These are phyloP conservation scores for Solidago caesia DNA, from an alignment of 129 eudicot genomes.

Conservation along the genomic window DNA sequence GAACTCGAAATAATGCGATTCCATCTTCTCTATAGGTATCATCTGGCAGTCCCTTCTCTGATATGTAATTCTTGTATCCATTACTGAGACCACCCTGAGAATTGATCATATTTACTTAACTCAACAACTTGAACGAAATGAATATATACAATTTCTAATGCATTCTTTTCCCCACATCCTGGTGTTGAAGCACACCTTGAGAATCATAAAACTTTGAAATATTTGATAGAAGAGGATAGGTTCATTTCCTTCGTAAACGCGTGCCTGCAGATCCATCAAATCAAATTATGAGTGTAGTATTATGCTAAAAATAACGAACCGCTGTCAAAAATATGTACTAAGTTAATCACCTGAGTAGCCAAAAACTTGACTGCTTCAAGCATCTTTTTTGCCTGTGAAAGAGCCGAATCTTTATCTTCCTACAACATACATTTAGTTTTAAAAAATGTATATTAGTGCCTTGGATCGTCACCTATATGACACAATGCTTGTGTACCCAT, in stretches of 20 bases:
- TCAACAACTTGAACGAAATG: background rate
- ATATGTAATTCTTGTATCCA: constrained; percentile 77
- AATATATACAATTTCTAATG: background rate
- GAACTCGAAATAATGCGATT: constrained; percentile 76
- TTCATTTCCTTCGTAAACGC: constrained; percentile 76
- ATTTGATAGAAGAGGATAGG: constrained; percentile 72
- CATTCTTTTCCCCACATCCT: constrained; percentile 14
- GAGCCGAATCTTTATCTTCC: constrained; percentile 77
- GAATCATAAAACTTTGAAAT: constrained; percentile 83
- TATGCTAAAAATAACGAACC: background rate
- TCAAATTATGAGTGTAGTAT: constrained; percentile 17
- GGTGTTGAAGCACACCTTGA: constrained; percentile 52
- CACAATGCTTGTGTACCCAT: background rate
- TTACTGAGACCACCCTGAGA: constrained; percentile 85
- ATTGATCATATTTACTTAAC: constrained; percentile 1
- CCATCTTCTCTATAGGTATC: constrained; percentile 76
- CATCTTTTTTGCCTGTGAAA: constrained; percentile 77
- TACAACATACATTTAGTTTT: constrained; percentile 28
- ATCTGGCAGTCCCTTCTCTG: constrained; percentile 70
- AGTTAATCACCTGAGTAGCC: constrained; percentile 68
- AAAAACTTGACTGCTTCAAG: constrained; percentile 77
- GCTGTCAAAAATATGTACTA: background rate
- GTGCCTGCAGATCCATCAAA: constrained; percentile 57
- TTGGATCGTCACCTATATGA: background rate
- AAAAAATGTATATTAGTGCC: background rate